Percentiles rank a stretch among this genome's conserved stretches.
These are phyloP conservation scores for Mycena amicta DNA, from an alignment of 768 basidiomycete species.

Conservation along the genomic window DNA sequence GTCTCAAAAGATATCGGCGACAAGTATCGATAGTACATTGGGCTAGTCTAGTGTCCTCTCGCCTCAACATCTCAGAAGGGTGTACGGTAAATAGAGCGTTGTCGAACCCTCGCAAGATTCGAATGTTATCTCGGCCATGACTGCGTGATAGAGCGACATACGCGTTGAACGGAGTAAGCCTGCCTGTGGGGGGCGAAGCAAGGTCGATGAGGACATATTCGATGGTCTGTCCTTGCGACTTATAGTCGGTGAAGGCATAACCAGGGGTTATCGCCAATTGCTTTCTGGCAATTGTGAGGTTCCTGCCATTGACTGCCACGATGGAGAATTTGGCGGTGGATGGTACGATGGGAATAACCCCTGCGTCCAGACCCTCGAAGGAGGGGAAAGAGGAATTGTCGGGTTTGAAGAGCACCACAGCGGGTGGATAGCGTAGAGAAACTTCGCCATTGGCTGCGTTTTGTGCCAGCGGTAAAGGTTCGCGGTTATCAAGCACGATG, in stretches of 20 bases:
- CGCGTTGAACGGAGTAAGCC: slow-evolving; percentile 32
- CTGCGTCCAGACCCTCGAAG: slow-evolving; percentile 30
- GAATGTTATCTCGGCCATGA: no score
- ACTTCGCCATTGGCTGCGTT: slow-evolving; percentile 3
- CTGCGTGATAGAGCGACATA: no score
- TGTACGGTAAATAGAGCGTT: slow-evolving; percentile 26
- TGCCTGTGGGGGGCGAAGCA: slow-evolving; percentile 26
- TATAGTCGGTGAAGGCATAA: slow-evolving; percentile 47
- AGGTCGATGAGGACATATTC: slow-evolving; percentile 39
- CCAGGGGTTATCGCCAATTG: slow-evolving; percentile 36
- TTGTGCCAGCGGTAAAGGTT: slow-evolving; percentile 19
- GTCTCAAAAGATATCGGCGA: no score
- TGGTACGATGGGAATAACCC: slow-evolving; percentile 30
- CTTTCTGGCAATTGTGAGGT: slow-evolving; percentile 16
- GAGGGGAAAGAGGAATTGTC: slow-evolving; percentile 12
- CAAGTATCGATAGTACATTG: background rate
- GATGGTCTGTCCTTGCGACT: slow-evolving; percentile 42
- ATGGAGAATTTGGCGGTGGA: slow-evolving; percentile 9
- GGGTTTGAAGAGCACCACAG: slow-evolving; percentile 34
- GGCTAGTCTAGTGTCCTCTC: slow-evolving; percentile 24
- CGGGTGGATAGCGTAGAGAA: slow-evolving; percentile 38
- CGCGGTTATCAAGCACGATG: slow-evolving; percentile 35
- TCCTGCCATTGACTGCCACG: background rate
- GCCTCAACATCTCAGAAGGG: slow-evolving; percentile 17
- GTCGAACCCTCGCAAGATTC: slow-evolving; percentile 36